Percentiles rank a stretch among this genome's conserved stretches.
These are phyloP conservation scores for Beauveria pseudobassiana DNA, from an alignment of 2,329 filamentous ascomycete species.

Conservation along the genomic window DNA sequence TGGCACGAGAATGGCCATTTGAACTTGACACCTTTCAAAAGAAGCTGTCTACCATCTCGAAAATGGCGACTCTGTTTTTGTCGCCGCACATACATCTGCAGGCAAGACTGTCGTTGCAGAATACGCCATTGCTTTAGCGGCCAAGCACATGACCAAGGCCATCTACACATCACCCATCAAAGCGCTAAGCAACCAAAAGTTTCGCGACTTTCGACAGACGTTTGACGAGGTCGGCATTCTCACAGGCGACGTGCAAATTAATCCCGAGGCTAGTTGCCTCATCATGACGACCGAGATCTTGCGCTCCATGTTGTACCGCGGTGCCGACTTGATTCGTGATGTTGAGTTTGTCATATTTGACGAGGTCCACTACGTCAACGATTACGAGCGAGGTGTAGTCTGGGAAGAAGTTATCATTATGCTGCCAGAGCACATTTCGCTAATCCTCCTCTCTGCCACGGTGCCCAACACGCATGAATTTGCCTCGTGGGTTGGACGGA, in stretches of 20 bases:
- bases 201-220: constrained; percentile 80
- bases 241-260: constrained; percentile 96
- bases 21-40: constrained; percentile 95
- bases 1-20: constrained; percentile 94
- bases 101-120: constrained; percentile 98
- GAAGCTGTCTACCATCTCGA: constrained; percentile 97
- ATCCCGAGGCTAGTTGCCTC: constrained; percentile 91
- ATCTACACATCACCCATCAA: constrained; percentile 99
- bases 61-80: constrained; percentile 93
- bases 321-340: constrained; percentile 90
- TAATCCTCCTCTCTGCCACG: constrained; percentile 91
- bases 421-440: constrained; percentile 92
- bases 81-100: constrained; percentile 93
- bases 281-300: constrained; percentile 99
- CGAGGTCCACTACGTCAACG: constrained; percentile 98
- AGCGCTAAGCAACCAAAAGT: constrained; percentile 96
- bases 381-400: constrained; percentile 89
- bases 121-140: constrained; percentile 91
- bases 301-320: constrained; percentile 94
- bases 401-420: constrained; percentile 99
- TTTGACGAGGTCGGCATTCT: constrained; percentile 97
- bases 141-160: constrained; percentile 99
- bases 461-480: constrained; percentile 98
- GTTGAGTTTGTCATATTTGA: constrained; percentile 99
- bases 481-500: constrained; percentile 94